phyloP scores from a whole-genome alignment of 1,139 yeast genomes.

The Kurtzmaniella quercitrusa region DNA sequence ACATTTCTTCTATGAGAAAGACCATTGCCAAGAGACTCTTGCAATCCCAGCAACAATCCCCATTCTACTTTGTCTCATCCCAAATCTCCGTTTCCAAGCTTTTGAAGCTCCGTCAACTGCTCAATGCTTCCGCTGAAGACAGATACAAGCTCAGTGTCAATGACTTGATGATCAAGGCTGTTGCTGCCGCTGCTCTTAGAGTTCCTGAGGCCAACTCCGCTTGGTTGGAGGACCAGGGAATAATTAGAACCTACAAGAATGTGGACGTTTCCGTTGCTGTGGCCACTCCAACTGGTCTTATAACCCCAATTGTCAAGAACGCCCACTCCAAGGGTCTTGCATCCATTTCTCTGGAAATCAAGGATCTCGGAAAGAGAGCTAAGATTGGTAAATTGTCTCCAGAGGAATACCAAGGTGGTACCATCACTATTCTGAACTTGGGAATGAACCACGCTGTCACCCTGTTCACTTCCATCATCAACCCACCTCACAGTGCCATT shows the following conservation, averaged over 20 bases:
- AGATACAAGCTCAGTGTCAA: conserved; percentile 89
- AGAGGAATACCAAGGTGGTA: conserved; percentile 98
- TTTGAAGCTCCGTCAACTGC: conserved; percentile 85
- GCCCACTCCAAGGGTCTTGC: conserved; percentile 86
- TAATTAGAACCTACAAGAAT: conserved; percentile 85
- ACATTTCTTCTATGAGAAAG: conserved; percentile 88
- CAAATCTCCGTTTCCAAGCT: conserved; percentile 83
- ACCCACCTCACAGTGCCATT: conserved; percentile 96
- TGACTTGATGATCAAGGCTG: conserved; percentile 90
- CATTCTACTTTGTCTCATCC: conserved; percentile 89
- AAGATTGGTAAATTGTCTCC: conserved; percentile 89
- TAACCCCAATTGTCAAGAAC: conserved; percentile 90
- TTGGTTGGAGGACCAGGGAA: conserved; percentile 86
- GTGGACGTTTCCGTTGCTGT: conserved; percentile 99
- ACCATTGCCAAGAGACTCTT: conserved; percentile 87
- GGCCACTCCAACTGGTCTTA: conserved; percentile 94
- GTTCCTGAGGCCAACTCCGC: conserved; percentile 94
- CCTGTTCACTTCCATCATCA: conserved; percentile 90
- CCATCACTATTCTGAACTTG: conserved; percentile 95
- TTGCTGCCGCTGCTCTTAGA: conserved; percentile 82
- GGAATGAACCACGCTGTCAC: conserved; percentile 97
- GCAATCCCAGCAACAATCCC: conserved; percentile 81
- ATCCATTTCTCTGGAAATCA: conserved; percentile 74
- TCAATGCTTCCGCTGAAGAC: conserved; percentile 82
- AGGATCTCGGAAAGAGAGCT: conserved; percentile 95